Percentiles rank a stretch among this genome's conserved stretches.
These are phyloP conservation scores for Capsicum pubescens DNA, from an alignment of 257 asterid genomes.

Conservation along the genomic window DNA sequence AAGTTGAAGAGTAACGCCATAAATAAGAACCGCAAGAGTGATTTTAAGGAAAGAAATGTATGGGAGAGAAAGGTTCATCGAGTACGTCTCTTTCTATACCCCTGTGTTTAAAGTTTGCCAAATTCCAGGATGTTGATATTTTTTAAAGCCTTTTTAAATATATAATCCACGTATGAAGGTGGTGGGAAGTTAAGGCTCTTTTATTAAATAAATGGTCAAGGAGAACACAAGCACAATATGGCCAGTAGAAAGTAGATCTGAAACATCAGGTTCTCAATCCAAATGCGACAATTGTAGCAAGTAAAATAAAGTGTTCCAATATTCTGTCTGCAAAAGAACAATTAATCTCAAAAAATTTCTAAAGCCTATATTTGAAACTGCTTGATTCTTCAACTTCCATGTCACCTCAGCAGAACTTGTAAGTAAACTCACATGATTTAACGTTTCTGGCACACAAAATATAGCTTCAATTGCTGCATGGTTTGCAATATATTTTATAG, in stretches of 20 bases:
- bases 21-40: neutral
- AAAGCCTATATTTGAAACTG: neutral
- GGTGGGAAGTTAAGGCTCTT: neutral
- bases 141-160: neutral
- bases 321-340: neutral
- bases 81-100: neutral
- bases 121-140: neutral
- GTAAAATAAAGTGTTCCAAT: neutral
- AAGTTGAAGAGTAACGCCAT: neutral
- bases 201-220: neutral
- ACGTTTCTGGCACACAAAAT: slow-evolving; percentile 61
- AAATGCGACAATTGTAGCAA: neutral
- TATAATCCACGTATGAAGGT: neutral
- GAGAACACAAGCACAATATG: neutral
- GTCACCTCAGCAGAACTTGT: neutral
- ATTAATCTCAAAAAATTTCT: neutral
- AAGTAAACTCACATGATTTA: slow-evolving; percentile 50
- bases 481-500: slow-evolving; percentile 67
- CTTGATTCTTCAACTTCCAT: neutral
- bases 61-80: neutral
- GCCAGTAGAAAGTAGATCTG: neutral
- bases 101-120: neutral
- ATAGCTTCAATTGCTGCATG: slow-evolving; percentile 66
- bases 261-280: neutral
- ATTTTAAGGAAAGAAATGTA: neutral